These are phyloP conservation scores for Penicillium griseofulvum DNA, from an alignment of 2,329 filamentous ascomycete species.

Conservation along the genomic window DNA sequence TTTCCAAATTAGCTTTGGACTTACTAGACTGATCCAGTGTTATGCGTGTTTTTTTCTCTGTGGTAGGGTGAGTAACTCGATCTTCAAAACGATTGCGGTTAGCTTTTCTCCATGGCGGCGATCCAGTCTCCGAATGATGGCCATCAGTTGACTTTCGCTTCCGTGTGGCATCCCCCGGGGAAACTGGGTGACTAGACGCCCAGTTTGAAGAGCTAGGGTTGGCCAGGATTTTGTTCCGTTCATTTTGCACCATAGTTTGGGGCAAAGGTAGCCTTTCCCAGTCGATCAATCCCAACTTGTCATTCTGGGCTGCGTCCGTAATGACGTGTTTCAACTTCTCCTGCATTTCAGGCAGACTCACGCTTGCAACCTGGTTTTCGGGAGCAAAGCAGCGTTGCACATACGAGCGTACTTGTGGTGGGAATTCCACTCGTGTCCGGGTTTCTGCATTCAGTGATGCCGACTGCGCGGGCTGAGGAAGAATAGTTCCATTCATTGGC, in stretches of 20 bases:
- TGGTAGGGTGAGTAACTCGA: constrained; percentile 65
- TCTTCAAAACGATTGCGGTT: constrained; percentile 66
- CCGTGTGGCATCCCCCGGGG: constrained; percentile 49
- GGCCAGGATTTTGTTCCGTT: constrained; percentile 55
- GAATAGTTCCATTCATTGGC: constrained; percentile 17
- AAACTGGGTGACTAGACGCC: constrained; percentile 28
- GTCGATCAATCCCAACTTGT: constrained; percentile 69
- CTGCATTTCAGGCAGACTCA: constrained; percentile 71
- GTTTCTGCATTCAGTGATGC: constrained; percentile 37
- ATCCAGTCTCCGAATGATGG: constrained; percentile 53
- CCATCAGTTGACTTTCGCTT: constrained; percentile 79
- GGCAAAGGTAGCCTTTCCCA: constrained; percentile 83
- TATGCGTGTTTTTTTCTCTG: constrained; percentile 52
- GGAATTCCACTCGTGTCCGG: constrained; percentile 68
- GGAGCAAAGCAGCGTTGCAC: constrained; percentile 84
- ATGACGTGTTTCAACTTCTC: constrained; percentile 82
- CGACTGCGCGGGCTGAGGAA: constrained; percentile 27
- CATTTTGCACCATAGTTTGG: constrained; percentile 74
- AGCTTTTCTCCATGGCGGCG: constrained; percentile 73
- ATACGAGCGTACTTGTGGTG: constrained; percentile 77
- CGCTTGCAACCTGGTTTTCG: constrained; percentile 63
- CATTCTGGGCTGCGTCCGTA: constrained; percentile 71
- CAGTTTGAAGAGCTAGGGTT: constrained; percentile 43
- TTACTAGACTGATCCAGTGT: constrained; percentile 69
- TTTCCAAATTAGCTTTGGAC: constrained; percentile 82